Base-by-base conservation (phyloP, 768 basidiomycete genomes). In the Porphyrellus cyaneotinctus region DNA sequence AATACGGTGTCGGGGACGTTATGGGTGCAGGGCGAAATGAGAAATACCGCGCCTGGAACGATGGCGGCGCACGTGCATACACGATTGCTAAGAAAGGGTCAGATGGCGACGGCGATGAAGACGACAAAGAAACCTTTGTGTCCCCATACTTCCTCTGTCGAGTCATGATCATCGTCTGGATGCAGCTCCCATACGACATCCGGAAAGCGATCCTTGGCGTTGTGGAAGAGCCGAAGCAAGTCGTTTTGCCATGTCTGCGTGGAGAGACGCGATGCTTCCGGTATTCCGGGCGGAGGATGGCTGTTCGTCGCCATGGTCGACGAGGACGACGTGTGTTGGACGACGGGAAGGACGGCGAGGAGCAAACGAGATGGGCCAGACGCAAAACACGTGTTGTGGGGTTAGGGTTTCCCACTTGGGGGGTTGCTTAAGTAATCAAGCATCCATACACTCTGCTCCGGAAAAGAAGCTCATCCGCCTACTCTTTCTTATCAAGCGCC, bases 171-270 rank as follows among this genome's bases (percentile, higher is more conserved):
- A 49, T 70, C 74, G 54, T 77, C 76, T 46, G 79, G 78, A 30
- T 81, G 82, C 18, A 86, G 75, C 67, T 85, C 83, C 95, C 95
- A 98, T n/a, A 91, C 84, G 46, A 98, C 93, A 72, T 98, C 95
- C n/a, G 90, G 88, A 64, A 94, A 98, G 51, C 91, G 79, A 56
- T 95, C 90, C 70, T 88, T 88, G n/a, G 93, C 87, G 48, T 84
- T 77, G 58, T 79, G 78, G 69, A 92, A 95, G 36, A 97, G 79
- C 7, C 76, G 63, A 52, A 83, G 78, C 5, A 97, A 79, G 72
- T 97, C 86, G n/a, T 69, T 66, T 61, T 91, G 87, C 95, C 95
- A 97, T 17, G 74, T 70, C 6, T 72, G 63, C 0, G 88, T 91
- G 2, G 90, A 91, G 52, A 78, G 74, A 56, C 75, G 74, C 24